phyloP scores from a whole-genome alignment of 805 yeast species.

The Ogataea pilisensis region DNA sequence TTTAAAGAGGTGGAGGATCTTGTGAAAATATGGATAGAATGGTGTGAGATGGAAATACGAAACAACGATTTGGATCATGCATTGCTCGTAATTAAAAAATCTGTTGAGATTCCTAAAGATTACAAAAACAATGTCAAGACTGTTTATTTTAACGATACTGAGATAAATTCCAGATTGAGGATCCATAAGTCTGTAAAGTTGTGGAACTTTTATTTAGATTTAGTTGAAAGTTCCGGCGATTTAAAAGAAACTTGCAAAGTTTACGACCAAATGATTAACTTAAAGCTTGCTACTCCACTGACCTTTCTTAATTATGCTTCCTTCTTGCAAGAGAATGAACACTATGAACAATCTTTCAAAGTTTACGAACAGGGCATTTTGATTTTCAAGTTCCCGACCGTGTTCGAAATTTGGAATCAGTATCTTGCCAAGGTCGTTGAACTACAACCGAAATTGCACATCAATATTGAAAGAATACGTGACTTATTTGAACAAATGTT shows the following conservation, averaged over 20 bases:
- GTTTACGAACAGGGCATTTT: constrained; percentile 68
- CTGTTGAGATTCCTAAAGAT: constrained; percentile 26
- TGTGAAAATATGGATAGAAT: constrained; percentile 63
- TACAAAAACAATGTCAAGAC: constrained; percentile 7
- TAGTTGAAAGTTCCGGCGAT: constrained; percentile 55
- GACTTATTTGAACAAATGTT: constrained; percentile 73
- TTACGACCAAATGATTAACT: constrained; percentile 50
- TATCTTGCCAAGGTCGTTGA: constrained; percentile 53
- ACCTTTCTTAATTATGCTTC: constrained; percentile 63
- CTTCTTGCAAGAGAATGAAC: constrained; percentile 46
- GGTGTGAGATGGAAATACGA: constrained; percentile 66
- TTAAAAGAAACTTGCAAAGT: constrained; percentile 35
- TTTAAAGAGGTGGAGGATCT: constrained; percentile 59
- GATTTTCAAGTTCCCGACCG: constrained; percentile 55
- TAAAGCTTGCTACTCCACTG: constrained; percentile 67
- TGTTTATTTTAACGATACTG: constrained; percentile 35
- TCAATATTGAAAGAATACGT: constrained; percentile 52
- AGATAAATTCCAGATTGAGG: constrained; percentile 51
- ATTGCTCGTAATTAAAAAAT: constrained; percentile 31
- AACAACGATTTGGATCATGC: constrained; percentile 42
- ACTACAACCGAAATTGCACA: constrained; percentile 25
- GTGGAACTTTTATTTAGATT: constrained; percentile 73
- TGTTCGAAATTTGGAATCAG: constrained; percentile 66
- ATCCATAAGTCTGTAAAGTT: constrained; percentile 56
- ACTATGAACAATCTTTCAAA: constrained; percentile 47